phyloP scores from a whole-genome alignment of 805 yeast species.

The Sungouiozyma ichnusensis region DNA sequence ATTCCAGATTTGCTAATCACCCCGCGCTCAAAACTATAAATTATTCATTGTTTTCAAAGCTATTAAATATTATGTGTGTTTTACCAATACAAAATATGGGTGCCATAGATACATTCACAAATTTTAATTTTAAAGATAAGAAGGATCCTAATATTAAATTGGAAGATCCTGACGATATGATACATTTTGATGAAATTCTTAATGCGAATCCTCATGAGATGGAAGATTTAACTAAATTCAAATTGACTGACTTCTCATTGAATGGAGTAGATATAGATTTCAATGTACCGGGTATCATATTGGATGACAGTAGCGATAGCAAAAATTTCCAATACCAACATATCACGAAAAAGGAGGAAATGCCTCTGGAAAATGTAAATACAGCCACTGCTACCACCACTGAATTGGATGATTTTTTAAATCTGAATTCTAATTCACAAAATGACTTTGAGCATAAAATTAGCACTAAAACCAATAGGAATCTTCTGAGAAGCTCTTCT shows the following conservation, averaged over 20 bases:
- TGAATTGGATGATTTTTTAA: background rate
- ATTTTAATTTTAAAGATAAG: background rate
- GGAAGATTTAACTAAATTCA: background rate
- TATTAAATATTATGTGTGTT: background rate
- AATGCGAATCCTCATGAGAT: background rate
- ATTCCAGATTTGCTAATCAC: background rate
- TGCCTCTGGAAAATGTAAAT: background rate
- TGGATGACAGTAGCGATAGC: background rate
- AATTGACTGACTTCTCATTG: background rate
- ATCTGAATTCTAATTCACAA: background rate
- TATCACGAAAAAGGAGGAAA: background rate
- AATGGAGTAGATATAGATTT: background rate
- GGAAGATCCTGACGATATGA: background rate
- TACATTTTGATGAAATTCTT: background rate
- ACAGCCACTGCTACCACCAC: background rate
- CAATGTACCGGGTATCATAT: background rate
- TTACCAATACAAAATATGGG: background rate
- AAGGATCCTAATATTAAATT: background rate
- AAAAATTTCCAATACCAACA: background rate
- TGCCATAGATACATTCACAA: background rate
- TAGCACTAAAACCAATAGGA: background rate
- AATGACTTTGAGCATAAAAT: no score
- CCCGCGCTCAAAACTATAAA: background rate
- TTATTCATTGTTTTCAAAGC: background rate
- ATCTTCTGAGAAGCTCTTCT: background rate